Evolutionary conservation across 208 protist genomes (phyloP).

Genomic region (Spongospora subterranea): DNA sequence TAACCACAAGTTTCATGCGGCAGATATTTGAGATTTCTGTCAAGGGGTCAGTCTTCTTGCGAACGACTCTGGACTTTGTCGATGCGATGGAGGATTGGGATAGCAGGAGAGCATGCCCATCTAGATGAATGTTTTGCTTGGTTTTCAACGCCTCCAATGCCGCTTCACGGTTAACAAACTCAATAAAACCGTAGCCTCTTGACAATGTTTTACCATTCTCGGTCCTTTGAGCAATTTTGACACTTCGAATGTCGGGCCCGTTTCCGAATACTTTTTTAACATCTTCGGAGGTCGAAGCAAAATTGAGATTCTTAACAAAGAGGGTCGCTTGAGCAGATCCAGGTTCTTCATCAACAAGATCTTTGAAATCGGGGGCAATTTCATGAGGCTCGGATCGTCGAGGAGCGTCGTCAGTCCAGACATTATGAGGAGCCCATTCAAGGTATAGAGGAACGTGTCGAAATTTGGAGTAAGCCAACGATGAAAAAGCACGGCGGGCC

Average conservation of each 20-base stretch:
- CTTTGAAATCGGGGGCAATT: background rate
- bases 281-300: constrained; percentile 7
- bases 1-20: constrained; percentile 1
- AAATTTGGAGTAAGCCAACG: constrained; percentile 20
- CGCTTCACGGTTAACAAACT: background rate
- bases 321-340: background rate
- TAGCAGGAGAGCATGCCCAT: background rate
- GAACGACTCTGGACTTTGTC: background rate
- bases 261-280: background rate
- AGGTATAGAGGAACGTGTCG: constrained; percentile 30
- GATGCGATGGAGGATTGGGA: background rate
- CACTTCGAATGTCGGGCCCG: background rate
- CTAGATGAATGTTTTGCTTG: background rate
- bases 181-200: constrained; percentile 14
- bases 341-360: background rate
- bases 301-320: constrained; percentile 43
- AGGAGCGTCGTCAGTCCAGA: background rate
- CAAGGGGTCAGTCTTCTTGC: background rate
- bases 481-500: background rate
- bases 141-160: constrained; percentile 39
- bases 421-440: constrained; percentile 15
- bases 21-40: background rate
- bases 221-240: background rate
- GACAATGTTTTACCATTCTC: background rate
- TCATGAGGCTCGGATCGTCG: background rate